Evolutionary conservation across 129 eudicot species (phyloP), one percentile per base, ranked within the genome.

Genomic region (Flaveria robusta): DNA sequence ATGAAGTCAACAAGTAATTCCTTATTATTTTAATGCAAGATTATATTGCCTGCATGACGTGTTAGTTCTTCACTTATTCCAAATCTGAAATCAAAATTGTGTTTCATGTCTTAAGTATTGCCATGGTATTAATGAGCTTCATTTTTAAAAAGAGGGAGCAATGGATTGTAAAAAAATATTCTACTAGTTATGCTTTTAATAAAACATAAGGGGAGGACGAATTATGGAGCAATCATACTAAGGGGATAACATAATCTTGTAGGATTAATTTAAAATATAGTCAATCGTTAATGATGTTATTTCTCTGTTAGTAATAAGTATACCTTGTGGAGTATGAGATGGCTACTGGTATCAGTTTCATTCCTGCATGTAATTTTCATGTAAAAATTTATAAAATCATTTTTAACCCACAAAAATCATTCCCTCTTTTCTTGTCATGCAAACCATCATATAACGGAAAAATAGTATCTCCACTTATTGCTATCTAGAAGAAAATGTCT

Each of bases 71-170:
- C 19, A 24, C n/a, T 60, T 60, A 9, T 60, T 26, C 19, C 66
- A 26, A 12, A 26, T 60, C 19, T 26, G 18, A 24, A 6, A 26
- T 60, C n/a, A 60, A 26, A n/a, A 60, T 60, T 60, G 27, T 24
- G 41, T 24, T 12, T 60, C 41, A 60, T 60, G 41, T 60, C 10
- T 26, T 60, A 41, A 60, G 7, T 24, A 26, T 41, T 13, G 27
- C 18, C 41, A 60, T 60, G 19, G 41, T 26, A 60, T 60, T 60
- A 60, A 60, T 60, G 7, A 26, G 19, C 41, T 60, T 22, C 2
- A 15, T 60, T 60, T 60, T 60, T 60, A 3, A 60, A 60, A 60
- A 60, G 66, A 12, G 34, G 66, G 66, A 60, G 15, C 66, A 60
- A 13, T 60, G 37, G 10, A 11, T 60, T 13, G 66, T 60, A 60